Conservation (phyloP, 306 rosid species). For the Inga leiocalycina region DNA sequence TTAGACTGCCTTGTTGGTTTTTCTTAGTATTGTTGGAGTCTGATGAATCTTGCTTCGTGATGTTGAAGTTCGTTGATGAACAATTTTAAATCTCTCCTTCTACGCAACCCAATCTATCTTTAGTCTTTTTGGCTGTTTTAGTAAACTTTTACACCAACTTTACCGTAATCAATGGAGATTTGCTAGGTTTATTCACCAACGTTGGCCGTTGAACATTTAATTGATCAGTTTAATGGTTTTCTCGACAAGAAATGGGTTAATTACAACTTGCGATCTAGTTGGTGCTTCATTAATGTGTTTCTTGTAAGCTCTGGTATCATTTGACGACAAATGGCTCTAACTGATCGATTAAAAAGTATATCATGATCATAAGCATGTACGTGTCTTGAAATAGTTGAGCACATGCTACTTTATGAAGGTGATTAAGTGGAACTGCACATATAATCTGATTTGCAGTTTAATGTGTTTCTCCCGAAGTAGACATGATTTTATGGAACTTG, state of each 20-base stretch:
- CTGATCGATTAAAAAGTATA: neutral
- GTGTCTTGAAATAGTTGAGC: neutral
- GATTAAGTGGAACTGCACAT: neutral
- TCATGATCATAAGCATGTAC: no score
- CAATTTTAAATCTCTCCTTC: constrained; percentile 36
- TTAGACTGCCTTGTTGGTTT: neutral
- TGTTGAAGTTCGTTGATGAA: constrained; percentile 28
- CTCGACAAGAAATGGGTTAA: neutral
- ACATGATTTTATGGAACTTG: neutral
- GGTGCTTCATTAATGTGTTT: neutral
- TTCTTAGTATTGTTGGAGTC: neutral
- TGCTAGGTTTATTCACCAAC: neutral
- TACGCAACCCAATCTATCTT: neutral
- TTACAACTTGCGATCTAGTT: neutral
- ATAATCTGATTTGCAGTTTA: neutral
- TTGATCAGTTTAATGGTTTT: neutral
- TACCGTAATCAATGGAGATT: neutral
- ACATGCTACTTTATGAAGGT: neutral
- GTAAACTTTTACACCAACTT: neutral
- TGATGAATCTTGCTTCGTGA: constrained; percentile 9
- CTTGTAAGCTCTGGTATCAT: neutral
- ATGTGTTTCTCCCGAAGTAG: neutral
- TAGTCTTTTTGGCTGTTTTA: no score
- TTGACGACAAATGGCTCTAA: neutral
- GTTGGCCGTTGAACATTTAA: neutral